phyloP scores from a whole-genome alignment of 2,329 filamentous ascomycete genomes.

The Cyphellophora attinorum region DNA sequence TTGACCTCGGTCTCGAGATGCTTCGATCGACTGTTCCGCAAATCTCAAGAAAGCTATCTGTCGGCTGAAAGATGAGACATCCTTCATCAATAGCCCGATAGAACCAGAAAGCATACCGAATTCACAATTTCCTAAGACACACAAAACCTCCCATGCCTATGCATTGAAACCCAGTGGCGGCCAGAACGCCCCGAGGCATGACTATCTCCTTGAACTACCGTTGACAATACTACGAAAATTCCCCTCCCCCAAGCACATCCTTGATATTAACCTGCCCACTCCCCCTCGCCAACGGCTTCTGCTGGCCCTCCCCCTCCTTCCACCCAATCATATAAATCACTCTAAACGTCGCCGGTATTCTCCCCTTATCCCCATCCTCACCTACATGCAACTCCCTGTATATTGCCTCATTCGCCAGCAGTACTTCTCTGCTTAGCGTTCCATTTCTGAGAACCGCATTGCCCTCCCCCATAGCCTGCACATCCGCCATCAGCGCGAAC shows the following conservation, averaged over 20 bases:
- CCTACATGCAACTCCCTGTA: slow-evolving; percentile 83
- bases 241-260: slow-evolving; percentile 55
- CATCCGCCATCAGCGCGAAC: slow-evolving; percentile 83
- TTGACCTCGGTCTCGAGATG: too few relatives aligned
- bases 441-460: slow-evolving; percentile 84
- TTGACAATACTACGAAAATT: slow-evolving; percentile 24
- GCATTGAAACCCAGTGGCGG: too few relatives aligned
- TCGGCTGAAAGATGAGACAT: too few relatives aligned
- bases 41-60: too few relatives aligned
- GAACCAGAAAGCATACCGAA: too few relatives aligned
- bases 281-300: slow-evolving; percentile 70
- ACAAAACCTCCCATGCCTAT: too few relatives aligned
- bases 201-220: too few relatives aligned
- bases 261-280: slow-evolving; percentile 83
- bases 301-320: slow-evolving; percentile 74
- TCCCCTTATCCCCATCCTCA: slow-evolving; percentile 30
- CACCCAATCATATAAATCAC: slow-evolving; percentile 99
- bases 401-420: slow-evolving; percentile 80
- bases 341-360: slow-evolving; percentile 80
- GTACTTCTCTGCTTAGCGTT: slow-evolving; percentile 70
- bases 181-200: too few relatives aligned
- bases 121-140: too few relatives aligned
- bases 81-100: too few relatives aligned
- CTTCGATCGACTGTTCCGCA: too few relatives aligned
- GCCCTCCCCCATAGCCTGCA: slow-evolving; percentile 92